Evolutionary conservation across 208 protist species (phyloP), one percentile per base, ranked within the genome.

Genomic region (Endotrypanum monterogeii): DNA sequence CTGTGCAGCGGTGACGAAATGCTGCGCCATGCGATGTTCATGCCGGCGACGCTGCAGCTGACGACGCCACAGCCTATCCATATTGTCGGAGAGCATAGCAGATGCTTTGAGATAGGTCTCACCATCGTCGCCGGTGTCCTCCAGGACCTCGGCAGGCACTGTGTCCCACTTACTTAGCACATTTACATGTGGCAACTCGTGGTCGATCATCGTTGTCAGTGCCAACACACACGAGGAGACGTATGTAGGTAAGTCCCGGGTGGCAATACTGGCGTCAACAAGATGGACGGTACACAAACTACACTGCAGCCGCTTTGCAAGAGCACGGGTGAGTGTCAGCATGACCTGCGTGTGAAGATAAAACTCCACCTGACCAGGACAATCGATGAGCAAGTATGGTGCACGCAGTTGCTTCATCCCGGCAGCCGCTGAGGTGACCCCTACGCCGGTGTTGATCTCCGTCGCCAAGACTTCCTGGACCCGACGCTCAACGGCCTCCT

Each of bases 321-420:
- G 61, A 11, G 74, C 83, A 32, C 75, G 67, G 39, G 98, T 84
- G 69, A 99, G 90, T 6, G 78, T 74, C 48, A 91, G 88, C 67
- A 99, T 86, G 28, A 90, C 70, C 20, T 87, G 80, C 70, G 99
- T 89, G 81, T 99, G 94, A 30, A 99, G 90, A 79, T 99, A 99
- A 41, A 99, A 97, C 87, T 99, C 99, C 18, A 99, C 98, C 86
- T 99, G 99, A 9, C 99, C 99, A 0, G 99, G 99, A 74, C 92
- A 99, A 89, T 99, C 99, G 57, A 99, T 96, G 41, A 99, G 77
- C 12, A 99, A 68, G 74, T 98, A 93, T 54, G 93, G 96, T 23
- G 85, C 82, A 20, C 86, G 81, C n/a, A 92, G 30, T 3, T 52
- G 9, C 39, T 58, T 67, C 11, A n/a, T 23, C 3, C 56, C 58